These are phyloP conservation scores for Micractinium sp. DNA, from an alignment of 139 green algal species.

Conservation along the genomic window DNA sequence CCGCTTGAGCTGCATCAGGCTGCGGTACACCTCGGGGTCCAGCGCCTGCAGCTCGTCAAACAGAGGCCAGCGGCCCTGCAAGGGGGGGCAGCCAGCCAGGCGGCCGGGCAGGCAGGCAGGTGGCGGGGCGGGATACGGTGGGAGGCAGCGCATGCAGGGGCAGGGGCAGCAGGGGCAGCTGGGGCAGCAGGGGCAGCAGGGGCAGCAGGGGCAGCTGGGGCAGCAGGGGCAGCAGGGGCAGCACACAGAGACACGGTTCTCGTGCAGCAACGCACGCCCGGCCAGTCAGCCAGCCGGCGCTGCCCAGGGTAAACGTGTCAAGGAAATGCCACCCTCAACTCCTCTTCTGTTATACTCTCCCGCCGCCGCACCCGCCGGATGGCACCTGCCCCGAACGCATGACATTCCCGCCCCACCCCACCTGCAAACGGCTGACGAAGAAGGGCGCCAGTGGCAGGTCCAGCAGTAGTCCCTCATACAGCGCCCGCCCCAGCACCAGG, in stretches of 20 bases:
- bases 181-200: no score
- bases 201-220: no score
- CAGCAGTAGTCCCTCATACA: constrained; percentile 86
- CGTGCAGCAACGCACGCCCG: no score
- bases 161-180: no score
- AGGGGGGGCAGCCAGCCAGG: not conserved
- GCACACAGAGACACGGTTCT: no score
- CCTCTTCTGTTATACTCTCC: no score
- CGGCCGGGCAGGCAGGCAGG: not conserved
- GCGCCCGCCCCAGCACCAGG: constrained; percentile 46
- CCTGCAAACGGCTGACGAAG: constrained; percentile 74
- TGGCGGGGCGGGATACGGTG: not conserved
- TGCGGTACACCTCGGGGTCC: constrained; percentile 70
- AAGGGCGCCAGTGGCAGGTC: constrained; percentile 81
- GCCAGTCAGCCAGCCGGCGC: no score
- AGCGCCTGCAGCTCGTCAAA: constrained; percentile 78
- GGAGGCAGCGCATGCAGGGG: not conserved
- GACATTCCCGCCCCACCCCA: constrained; percentile 30
- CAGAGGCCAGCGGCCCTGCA: constrained; percentile 65
- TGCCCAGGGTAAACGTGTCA: no score
- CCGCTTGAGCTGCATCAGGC: constrained; percentile 67
- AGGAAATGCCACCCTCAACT: no score
- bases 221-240: no score
- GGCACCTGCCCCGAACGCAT: no score
- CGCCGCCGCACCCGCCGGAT: no score